phyloP scores from a whole-genome alignment of 352 stramenopile genomes.

The Phytophthora pinifolia region DNA sequence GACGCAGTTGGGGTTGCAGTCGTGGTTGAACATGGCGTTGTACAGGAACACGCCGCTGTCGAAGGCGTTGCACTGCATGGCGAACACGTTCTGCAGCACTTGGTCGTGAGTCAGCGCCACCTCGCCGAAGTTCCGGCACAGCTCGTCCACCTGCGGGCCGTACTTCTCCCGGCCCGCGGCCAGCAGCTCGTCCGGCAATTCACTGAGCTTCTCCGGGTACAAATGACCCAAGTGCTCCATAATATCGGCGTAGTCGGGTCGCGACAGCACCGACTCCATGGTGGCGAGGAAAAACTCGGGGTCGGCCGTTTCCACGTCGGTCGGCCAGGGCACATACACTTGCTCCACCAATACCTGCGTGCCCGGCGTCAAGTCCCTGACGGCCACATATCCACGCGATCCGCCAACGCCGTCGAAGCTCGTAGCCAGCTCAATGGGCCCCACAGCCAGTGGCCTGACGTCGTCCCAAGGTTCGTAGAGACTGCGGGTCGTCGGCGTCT shows the following conservation, averaged over 20 bases:
- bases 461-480: constrained; percentile 78
- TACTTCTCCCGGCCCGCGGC: constrained; percentile 59
- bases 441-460: constrained; percentile 77
- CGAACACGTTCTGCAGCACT: constrained; percentile 88
- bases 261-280: constrained; percentile 81
- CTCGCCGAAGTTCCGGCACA: constrained; percentile 50
- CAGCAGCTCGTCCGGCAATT: constrained; percentile 62
- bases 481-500: constrained; percentile 12
- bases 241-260: constrained; percentile 66
- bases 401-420: constrained; percentile 68
- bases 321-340: constrained; percentile 89
- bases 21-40: constrained; percentile 95
- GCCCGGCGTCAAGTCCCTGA: constrained; percentile 72
- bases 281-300: constrained; percentile 87
- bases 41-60: constrained; percentile 93
- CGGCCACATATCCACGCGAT: constrained; percentile 88
- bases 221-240: constrained; percentile 81
- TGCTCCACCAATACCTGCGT: constrained; percentile 91
- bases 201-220: constrained; percentile 82
- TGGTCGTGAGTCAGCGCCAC: constrained; percentile 58
- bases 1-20: constrained; percentile 94
- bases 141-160: constrained; percentile 46
- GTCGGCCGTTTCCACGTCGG: constrained; percentile 77
- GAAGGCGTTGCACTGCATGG: constrained; percentile 94
- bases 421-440: constrained; percentile 69